Conservation (phyloP, 106 monocot genomes). For the Phalaenopsis aphrodite region DNA sequence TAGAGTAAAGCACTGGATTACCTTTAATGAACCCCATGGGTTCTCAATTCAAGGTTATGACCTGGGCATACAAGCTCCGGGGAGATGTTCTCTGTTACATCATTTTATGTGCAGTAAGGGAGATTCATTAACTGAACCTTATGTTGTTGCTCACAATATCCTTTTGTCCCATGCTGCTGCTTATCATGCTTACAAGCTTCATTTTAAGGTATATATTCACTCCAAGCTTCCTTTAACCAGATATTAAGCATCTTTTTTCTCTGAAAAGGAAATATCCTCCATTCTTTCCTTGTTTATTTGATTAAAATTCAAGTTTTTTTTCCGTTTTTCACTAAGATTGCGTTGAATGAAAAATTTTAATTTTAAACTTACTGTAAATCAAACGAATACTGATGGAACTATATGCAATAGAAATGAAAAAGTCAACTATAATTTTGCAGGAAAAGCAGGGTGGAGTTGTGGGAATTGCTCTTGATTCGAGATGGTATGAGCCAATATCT, state of each 20-base stretch:
- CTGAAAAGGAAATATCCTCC: too few relatives aligned
- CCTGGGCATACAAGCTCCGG: conserved; percentile 63
- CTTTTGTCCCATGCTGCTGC: conserved; percentile 66
- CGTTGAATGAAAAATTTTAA: too few relatives aligned
- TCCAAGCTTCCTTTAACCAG: background rate
- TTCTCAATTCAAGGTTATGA: conserved; percentile 62
- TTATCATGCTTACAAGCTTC: conserved; percentile 41
- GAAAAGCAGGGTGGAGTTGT: conserved; percentile 39
- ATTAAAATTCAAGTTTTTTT: too few relatives aligned
- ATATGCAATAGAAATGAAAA: background rate
- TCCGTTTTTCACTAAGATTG: too few relatives aligned
- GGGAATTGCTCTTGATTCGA: conserved; percentile 60
- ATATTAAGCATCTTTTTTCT: background rate
- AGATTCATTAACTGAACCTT: conserved; percentile 69
- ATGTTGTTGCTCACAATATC: conserved; percentile 68
- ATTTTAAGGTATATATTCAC: conserved; percentile 46
- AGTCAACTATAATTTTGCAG: conserved; percentile 11
- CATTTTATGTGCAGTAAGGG: conserved; percentile 57
- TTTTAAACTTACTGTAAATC: too few relatives aligned
- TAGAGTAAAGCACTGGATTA: conserved; percentile 84
- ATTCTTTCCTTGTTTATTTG: too few relatives aligned
- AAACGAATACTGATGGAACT: background rate
- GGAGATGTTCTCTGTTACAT: conserved; percentile 56
- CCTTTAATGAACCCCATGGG: conserved; percentile 69
- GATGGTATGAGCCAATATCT: conserved; percentile 71